phyloP scores from a whole-genome alignment of 768 basidiomycete genomes.

The Russula lepida region DNA sequence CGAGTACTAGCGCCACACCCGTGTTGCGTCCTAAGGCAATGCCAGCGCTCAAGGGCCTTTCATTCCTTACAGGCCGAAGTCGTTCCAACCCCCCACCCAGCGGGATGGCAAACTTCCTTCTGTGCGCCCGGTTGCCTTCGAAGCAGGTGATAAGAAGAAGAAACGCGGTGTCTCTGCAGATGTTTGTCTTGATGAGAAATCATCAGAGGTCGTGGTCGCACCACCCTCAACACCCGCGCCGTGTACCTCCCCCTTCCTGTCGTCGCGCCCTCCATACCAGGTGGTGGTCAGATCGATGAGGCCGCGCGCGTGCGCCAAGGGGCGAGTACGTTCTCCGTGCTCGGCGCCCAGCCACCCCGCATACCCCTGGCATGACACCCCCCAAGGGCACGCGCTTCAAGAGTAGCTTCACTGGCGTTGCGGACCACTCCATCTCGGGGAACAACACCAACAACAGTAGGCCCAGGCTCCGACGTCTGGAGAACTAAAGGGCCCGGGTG shows the following conservation, averaged over 20 bases:
- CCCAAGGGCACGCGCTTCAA: constrained; percentile 57
- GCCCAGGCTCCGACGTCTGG: neutral
- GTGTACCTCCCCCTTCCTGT: neutral
- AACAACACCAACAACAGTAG: constrained; percentile 19
- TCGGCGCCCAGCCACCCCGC: constrained; percentile 34
- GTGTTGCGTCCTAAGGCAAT: constrained; percentile 11
- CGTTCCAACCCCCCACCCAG: constrained; percentile 15
- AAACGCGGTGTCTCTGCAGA: neutral
- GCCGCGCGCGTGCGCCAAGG: constrained; percentile 7
- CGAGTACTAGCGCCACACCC: constrained; percentile 9
- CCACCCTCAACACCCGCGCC: constrained; percentile 5
- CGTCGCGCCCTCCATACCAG: neutral
- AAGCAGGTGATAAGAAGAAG: constrained; percentile 10
- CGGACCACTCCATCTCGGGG: constrained; percentile 33
- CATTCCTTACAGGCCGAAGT: constrained; percentile 20
- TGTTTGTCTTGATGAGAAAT: neutral
- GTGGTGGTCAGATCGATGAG: neutral
- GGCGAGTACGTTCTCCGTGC: constrained; percentile 41
- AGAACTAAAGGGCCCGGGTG: neutral
- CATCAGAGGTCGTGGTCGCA: neutral
- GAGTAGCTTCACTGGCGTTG: constrained; percentile 59
- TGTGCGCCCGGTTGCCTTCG: neutral
- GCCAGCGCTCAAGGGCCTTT: constrained; percentile 18
- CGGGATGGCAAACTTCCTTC: constrained; percentile 15
- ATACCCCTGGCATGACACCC: constrained; percentile 19